Evolutionary conservation across 768 basidiomycete species (phyloP), one percentile per base, ranked within the genome.

Genomic region (Russula compacta): DNA sequence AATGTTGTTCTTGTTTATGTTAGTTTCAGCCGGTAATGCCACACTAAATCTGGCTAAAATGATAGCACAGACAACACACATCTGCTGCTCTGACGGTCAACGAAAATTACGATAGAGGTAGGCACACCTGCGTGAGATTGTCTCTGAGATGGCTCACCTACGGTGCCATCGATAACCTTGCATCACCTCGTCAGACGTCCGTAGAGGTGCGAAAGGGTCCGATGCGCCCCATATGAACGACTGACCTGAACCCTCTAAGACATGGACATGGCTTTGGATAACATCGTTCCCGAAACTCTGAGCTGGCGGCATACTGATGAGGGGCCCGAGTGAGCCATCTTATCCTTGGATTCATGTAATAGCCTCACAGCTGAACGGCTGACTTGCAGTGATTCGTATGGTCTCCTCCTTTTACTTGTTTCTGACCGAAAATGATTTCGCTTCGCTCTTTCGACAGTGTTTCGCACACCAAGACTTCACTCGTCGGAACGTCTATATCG

Each of bases 201-300:
- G 81, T 47, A 71, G 70, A 75, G 79, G 76, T 77, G 61, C 43
- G 61, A 61, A 53, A 47, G 58, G 55, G 33, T 53, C 33, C 6
- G 29, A 39, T 33, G 21, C 35, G 49, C 56, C 35, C 52, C n/a
- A 29, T 40, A 48, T 54, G 15, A 46, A 72, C 72, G 77, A 40
- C 39, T 47, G 10, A 35, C 33, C 12, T n/a, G 15, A 10, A 21
- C 24, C 15, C 38, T 14, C 1, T 60, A 61, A 89, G 94, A 97
- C 70, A 95, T 97, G 93, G 85, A 91, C 68, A 95, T 95, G 91
- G 90, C 91, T 4, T 75, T 97, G 19, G 94, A 97, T 73, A 79
- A 74, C 35, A 84, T 97, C 60, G 92, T 98, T 0, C 94, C 94
- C 0, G 93, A 97, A 70, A 78, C 70, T 14, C 75, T 95, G 14